Base-by-base conservation (phyloP, 2,329 filamentous ascomycete species). In the Fusarium subtropicale region DNA sequence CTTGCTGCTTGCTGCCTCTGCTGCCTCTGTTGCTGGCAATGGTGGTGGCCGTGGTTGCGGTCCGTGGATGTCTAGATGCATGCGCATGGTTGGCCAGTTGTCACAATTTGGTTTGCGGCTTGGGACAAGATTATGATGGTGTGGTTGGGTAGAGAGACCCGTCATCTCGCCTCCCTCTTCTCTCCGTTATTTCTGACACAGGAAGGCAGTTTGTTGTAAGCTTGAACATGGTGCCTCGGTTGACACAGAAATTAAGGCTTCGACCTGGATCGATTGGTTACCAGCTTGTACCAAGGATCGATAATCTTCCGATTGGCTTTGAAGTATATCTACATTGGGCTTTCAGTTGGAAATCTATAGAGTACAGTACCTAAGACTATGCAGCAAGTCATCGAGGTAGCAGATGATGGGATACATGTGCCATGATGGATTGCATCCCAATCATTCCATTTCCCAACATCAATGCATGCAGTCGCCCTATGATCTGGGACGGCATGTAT, bases 261-360 rank as follows among this genome's bases (percentile, higher is more conserved):
- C 42, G 48, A 39, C 48, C n/a, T 46, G 44, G 33, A 68, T 69
- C 63, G 53, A 69, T 70, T 69, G 58, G 63, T 41, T 36, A 56
- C 48, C 34, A 63, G 44, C 56, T 44, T 46, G 38, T 26, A 44
- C 31, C 36, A 53, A 34, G 50, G 39, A 60, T 68, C 54, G 50
- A 60, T 68, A 69, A 69, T 71, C 22, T 51, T 71, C 67, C 67
- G 67, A 68, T 69, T 69, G 63, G 63, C 28, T 34, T 58, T n/a
- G 42, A 39, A 18, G n/a, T 26, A 18, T 41, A 20, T 33, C n/a
- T 56, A 41, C n/a, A 50, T 50, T 47, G 28, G 38, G 50, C 41
- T 45, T 51, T 56, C 20, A 60, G 30, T 42, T 53, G 39, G 16
- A 44, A 41, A 48, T 45, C 26, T 22, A 69, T 42, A 58, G 7